A percentile compares a stretch with the other conserved stretches of the same genome.
These are phyloP conservation scores for Nepenthes alata DNA, from an alignment of 179 eudicot species.

Conservation along the genomic window DNA sequence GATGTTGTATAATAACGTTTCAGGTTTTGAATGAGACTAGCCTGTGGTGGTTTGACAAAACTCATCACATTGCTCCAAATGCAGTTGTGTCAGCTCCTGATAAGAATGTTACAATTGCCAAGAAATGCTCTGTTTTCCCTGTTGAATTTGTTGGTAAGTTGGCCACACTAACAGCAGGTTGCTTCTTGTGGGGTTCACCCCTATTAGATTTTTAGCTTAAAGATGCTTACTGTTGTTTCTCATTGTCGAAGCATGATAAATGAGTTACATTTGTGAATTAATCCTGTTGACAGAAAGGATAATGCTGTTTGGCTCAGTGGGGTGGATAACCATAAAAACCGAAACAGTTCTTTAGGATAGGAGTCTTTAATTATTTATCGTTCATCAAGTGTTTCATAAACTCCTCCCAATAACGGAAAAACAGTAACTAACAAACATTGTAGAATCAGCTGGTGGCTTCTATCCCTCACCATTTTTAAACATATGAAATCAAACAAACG, in stretches of 20 bases:
- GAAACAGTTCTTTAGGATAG: no score
- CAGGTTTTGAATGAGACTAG: slow-evolving; percentile 93
- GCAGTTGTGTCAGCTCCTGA: slow-evolving; percentile 74
- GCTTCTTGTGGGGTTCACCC: not conserved
- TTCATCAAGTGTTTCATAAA: no score
- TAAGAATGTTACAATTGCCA: slow-evolving; percentile 83
- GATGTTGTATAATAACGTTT: not conserved
- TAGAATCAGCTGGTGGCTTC: not conserved
- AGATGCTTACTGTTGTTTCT: no score
- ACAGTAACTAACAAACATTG: not conserved
- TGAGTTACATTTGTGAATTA: no score
- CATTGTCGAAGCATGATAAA: no score
- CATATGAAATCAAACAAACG: not conserved
- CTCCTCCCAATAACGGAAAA: not conserved
- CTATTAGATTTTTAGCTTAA: not conserved
- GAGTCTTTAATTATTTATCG: no score
- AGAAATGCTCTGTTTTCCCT: slow-evolving; percentile 87
- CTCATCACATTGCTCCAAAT: slow-evolving; percentile 72
- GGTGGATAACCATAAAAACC: no score
- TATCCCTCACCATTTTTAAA: not conserved
- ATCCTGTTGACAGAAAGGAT: no score
- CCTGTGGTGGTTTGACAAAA: slow-evolving; percentile 85
- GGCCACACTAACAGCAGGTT: not conserved
- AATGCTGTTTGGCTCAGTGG: no score
- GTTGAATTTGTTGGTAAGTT: slow-evolving; percentile 94